Evolutionary conservation across 2,329 filamentous ascomycete genomes (phyloP).

Genomic region (Fusarium sp.): DNA sequence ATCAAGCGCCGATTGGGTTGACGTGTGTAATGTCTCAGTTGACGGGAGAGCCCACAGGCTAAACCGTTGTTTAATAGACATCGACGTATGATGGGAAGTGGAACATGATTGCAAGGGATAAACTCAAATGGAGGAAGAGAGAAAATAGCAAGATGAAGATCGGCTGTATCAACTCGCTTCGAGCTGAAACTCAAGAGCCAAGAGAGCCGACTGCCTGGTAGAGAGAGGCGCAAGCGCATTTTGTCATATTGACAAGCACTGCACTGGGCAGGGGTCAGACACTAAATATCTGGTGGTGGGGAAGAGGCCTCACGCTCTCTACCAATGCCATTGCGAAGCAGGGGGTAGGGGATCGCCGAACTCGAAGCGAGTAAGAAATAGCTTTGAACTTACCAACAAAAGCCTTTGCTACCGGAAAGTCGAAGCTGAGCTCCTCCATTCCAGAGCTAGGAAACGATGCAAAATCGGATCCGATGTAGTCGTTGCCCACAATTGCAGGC

Average conservation of each 20-base stretch:
- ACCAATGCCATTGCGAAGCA: constrained; percentile 34
- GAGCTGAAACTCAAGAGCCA: constrained; percentile 24
- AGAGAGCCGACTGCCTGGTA: constrained; percentile 32
- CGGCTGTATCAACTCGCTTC: constrained; percentile 27
- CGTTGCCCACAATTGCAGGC: constrained; percentile 72
- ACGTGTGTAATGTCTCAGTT: constrained; percentile 48
- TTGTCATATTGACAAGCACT: constrained; percentile 20
- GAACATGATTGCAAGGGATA: constrained; percentile 59
- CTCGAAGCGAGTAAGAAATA: constrained; percentile 40
- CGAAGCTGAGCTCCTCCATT: constrained; percentile 67
- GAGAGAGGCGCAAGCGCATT: constrained; percentile 27
- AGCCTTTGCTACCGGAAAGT: constrained; percentile 63
- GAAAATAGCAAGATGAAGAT: constrained; percentile 32
- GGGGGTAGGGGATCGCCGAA: constrained; percentile 36
- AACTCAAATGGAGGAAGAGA: constrained; percentile 44
- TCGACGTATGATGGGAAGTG: constrained; percentile 48
- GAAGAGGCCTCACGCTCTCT: constrained; percentile 43
- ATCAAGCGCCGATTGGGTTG: constrained; percentile 36
- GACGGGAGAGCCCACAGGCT: constrained; percentile 28
- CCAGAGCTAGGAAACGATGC: constrained; percentile 62
- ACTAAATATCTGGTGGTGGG: constrained; percentile 41
- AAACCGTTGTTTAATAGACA: constrained; percentile 33
- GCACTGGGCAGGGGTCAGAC: constrained; percentile 32
- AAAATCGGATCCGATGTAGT: constrained; percentile 68
- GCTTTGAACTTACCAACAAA: constrained; percentile 68